Base-by-base conservation (phyloP, 495 filamentous ascomycete species). In the Neurospora cerealis region DNA sequence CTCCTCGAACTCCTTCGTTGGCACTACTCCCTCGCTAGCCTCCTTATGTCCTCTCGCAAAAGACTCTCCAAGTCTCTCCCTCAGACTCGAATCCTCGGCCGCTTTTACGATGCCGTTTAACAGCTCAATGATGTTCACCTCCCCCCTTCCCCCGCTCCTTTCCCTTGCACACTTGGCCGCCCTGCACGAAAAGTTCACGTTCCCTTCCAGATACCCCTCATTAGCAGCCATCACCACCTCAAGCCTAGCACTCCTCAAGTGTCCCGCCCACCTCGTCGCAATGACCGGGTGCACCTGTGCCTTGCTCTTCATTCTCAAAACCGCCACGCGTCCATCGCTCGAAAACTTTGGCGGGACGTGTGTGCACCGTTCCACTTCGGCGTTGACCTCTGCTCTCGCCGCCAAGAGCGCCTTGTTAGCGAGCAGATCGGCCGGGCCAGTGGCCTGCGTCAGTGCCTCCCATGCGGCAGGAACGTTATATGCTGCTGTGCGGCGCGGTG, bases 1-100 rank as follows among this genome's bases (percentile, higher is more conserved):
- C 77, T 89, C 88, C 69, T 90, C 87, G 76, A 90, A 91, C 71
- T 86, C 85, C 2, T 80, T 83, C 66, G 70, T 82, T 7, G 80
- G 79, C 5, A 91, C 82, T 40, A 89, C 87, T 0, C 89, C 88
- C 0, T 87, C 89, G 69, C 83, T 86, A 8, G 88, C 88, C 77
- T 89, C 86, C 73, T 85, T 87, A 76, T 90, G 88, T 0, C 89
- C 89, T 60, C 81, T 83, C 1, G 88, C 88, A 77, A 89, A 90
- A 69, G 80, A 83, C 60, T 86, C 83, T 3, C 89, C 87, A 13
- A 90, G 79, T 40, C 86, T 78, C 72, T 86, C 77, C 17, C 82
- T 75, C 62, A 89, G 73, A 39, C 79, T 83, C 19, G 82, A 78
- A 36, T 83, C 77, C 15, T 80, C 78, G 71, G 79, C 78, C 70